Evolutionary conservation across 345 rosid species (phyloP), one percentile per base, ranked within the genome.

Genomic region (Euphorbia peplus): DNA sequence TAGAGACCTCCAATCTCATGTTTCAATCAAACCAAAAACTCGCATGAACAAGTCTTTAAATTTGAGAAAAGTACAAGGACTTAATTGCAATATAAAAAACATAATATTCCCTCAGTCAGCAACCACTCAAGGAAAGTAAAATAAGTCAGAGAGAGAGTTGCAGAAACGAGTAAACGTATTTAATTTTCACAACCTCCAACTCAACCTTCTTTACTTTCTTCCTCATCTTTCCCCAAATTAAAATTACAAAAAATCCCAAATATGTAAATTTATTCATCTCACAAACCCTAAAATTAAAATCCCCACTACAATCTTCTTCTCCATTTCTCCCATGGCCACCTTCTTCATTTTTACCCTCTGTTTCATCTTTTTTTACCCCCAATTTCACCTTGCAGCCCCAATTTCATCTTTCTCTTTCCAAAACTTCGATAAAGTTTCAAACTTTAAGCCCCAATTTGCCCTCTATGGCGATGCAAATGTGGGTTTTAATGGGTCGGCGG

Each of bases 381-480:
- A 60, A 62, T 28, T 75, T 67, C 61, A 80, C 4, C 30, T 67
- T n/a, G 88, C 91, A 0, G 83, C 76, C 68, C 81, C 75, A 65
- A 55, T 47, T 58, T 64, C 79, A 46, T 77, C 82, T 5, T 91
- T 88, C 78, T 80, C 87, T 21, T 86, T 85, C 74, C 50, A 73
- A 54, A 75, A 64, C 16, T 83, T 79, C 70, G 78, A 46, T 68
- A 78, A 80, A 85, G 80, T 84, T 73, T 77, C 81, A 8, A 82
- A 30, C 81, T 85, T 90, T 78, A 77, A 71, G 58, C 75, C 89
- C 76, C 60, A 28, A 58, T 50, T 93, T 76, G 79, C 83, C 65
- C 77, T 93, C 10, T 72, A 76, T 70, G 98, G 97, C 22, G 90
- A 81, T 48, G 92, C 96, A 3, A 77, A 73, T 80, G 81, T 82